Evolutionary conservation across 805 yeast species (phyloP).

Genomic region (Sporopachydermia lactativora): DNA sequence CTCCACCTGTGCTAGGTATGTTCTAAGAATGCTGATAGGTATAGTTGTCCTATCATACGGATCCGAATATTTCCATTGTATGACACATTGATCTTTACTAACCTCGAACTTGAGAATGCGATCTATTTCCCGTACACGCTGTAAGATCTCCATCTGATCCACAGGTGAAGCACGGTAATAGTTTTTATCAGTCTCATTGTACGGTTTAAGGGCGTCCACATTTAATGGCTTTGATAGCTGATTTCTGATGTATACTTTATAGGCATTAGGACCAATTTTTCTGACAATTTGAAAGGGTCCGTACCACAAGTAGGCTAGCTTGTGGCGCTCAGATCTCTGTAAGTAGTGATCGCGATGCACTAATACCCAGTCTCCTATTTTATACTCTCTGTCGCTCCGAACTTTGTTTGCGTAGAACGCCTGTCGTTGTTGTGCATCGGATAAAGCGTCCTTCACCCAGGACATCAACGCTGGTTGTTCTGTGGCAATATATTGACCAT

Average conservation of each 20-base stretch:
- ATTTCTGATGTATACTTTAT: background rate
- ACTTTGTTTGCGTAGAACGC: background rate
- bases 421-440: background rate
- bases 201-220: background rate
- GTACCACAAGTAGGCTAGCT: background rate
- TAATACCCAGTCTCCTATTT: background rate
- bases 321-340: background rate
- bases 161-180: background rate
- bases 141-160: background rate
- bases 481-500: conserved; percentile 3
- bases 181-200: background rate
- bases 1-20: no score
- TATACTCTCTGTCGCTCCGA: background rate
- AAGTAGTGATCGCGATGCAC: background rate
- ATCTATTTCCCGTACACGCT: background rate
- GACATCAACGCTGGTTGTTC: background rate
- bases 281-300: background rate
- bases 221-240: background rate
- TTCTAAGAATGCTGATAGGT: conserved; percentile 4
- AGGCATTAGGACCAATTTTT: background rate
- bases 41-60: background rate
- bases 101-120: background rate
- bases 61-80: background rate
- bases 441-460: background rate
- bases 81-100: background rate